Evolutionary conservation across 2,329 filamentous ascomycete genomes (phyloP).

Genomic region (Pseudophaeomoniella oleicola): DNA sequence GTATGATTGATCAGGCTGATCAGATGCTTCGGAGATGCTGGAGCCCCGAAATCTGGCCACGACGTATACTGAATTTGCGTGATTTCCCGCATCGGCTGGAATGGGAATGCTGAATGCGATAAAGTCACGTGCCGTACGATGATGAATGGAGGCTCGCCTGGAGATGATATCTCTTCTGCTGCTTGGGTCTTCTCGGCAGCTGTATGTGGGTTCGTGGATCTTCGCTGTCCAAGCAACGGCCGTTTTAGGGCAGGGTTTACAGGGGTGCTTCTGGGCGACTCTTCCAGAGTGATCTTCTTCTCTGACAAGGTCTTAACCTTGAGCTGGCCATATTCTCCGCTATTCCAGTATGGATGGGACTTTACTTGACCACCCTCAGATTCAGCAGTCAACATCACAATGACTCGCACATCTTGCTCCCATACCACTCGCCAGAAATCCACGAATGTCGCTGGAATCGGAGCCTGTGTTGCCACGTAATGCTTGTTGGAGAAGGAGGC

Average conservation of each 20-base stretch:
- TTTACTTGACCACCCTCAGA: constrained; percentile 87
- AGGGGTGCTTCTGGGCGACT: constrained; percentile 27
- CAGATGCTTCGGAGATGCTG: constrained; percentile 74
- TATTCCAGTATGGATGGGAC: constrained; percentile 86
- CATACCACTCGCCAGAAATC: constrained; percentile 98
- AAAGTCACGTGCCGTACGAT: constrained; percentile 78
- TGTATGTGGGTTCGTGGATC: constrained; percentile 19
- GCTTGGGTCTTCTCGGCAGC: constrained; percentile 15
- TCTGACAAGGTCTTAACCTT: constrained; percentile 66
- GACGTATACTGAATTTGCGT: constrained; percentile 87
- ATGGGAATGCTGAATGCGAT: constrained; percentile 61
- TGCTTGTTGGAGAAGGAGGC: constrained; percentile 70
- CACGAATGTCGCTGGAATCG: constrained; percentile 84
- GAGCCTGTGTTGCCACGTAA: constrained; percentile 92
- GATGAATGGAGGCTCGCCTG: constrained; percentile 55
- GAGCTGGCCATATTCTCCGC: constrained; percentile 62
- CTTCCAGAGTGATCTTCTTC: constrained; percentile 63
- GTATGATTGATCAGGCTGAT: constrained; percentile 81
- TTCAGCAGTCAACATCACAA: constrained; percentile 94
- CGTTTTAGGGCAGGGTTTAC: constrained; percentile 20
- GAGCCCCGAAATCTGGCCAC: constrained; percentile 96
- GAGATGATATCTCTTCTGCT: constrained; percentile 16
- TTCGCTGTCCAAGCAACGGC: constrained; percentile 19
- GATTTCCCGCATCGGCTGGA: constrained; percentile 76
- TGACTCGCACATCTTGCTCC: constrained; percentile 88